Evolutionary conservation across 202 grass and related monocot genomes (phyloP).

Genomic region (Setaria viridis): DNA sequence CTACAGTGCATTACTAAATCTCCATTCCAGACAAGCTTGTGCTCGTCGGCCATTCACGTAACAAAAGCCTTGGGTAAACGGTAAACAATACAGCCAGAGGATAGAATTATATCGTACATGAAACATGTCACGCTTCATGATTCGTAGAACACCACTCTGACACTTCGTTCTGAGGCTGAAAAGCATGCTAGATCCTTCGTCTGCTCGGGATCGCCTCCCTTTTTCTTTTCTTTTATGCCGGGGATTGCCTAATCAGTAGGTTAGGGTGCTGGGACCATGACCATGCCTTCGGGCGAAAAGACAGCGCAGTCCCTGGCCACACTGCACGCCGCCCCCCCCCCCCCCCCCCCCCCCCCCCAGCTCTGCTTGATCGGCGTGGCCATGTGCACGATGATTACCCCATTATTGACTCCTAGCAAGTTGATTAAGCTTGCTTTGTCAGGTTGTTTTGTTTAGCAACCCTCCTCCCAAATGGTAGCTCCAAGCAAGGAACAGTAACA

Average conservation of each 20-base stretch:
- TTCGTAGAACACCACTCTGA: background rate
- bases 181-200: background rate
- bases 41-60: background rate
- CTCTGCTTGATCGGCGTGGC: background rate
- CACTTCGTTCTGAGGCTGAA: background rate
- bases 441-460: background rate
- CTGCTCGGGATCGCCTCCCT: background rate
- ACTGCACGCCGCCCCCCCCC: no score
- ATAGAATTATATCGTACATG: background rate
- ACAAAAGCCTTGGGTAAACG: background rate
- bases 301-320: background rate
- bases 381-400: constrained; percentile 48
- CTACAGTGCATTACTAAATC: background rate
- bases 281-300: constrained; percentile 7
- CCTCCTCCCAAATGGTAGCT: background rate
- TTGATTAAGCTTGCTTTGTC: background rate
- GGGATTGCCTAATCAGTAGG: constrained; percentile 46
- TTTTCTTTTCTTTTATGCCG: background rate
- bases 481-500: background rate
- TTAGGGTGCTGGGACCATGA: background rate
- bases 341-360: no score
- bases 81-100: background rate
- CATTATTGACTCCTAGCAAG: constrained; percentile 35
- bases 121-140: background rate
- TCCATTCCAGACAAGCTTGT: background rate